phyloP scores from a whole-genome alignment of 2,329 filamentous ascomycete species.

The Arthrobotrys entomopaga region DNA sequence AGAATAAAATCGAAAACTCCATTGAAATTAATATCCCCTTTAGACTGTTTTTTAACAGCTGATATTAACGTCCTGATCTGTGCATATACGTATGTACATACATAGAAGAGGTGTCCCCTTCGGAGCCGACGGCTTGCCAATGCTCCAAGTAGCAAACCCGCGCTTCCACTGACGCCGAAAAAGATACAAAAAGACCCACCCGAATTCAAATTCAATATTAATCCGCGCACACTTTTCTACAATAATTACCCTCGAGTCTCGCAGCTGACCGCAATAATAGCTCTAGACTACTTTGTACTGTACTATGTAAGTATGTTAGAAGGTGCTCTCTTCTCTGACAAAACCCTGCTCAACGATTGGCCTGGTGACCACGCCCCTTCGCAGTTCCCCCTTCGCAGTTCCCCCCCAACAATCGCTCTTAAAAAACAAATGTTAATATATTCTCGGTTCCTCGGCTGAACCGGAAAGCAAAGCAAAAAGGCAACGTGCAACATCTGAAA shows the following conservation, averaged over 20 bases:
- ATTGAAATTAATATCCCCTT: no score
- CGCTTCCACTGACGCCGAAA: conserved; percentile 11
- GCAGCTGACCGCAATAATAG: neutral
- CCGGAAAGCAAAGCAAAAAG: neutral
- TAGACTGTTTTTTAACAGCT: no score
- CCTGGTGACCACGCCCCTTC: conserved; percentile 19
- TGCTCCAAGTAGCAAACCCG: neutral
- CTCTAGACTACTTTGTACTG: neutral
- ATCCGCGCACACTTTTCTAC: conserved; percentile 2
- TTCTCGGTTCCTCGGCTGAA: conserved; percentile 52
- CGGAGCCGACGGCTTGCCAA: conserved; percentile 30
- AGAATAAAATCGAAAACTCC: no score
- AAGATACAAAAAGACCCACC: neutral
- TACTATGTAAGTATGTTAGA: neutral
- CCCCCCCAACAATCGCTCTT: conserved; percentile 11
- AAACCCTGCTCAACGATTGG: conserved; percentile 26
- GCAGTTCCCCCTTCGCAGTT: no score
- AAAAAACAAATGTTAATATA: conserved; percentile 12
- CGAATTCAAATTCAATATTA: conserved; percentile 4
- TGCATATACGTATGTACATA: no score
- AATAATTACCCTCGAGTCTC: neutral
- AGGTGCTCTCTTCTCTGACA: neutral
- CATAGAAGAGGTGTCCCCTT: neutral
- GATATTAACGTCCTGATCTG: no score
- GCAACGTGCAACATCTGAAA: no score